A percentile compares a stretch with the other conserved stretches of the same genome.
These are phyloP conservation scores for Amylostereum chailletii DNA, from an alignment of 1,284 basidiomycete genomes.

Conservation along the genomic window DNA sequence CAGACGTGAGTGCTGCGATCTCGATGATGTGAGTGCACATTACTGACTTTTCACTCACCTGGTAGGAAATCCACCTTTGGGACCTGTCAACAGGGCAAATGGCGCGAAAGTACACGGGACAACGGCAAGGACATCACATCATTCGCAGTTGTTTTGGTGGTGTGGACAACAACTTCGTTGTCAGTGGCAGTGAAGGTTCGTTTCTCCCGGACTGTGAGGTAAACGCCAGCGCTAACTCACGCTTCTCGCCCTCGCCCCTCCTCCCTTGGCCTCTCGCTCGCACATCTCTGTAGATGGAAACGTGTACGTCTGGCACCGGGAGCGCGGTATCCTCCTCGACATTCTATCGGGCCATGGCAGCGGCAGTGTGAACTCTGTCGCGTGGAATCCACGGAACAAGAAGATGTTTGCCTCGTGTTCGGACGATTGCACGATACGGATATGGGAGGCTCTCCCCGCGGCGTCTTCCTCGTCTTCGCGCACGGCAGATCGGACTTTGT, in stretches of 20 bases:
- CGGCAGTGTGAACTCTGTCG: conserved; percentile 91
- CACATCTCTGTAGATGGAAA: conserved; percentile 57
- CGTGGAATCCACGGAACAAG: conserved; percentile 87
- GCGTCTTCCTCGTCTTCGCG: conserved; percentile 10
- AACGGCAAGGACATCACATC: conserved; percentile 74
- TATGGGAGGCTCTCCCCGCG: conserved; percentile 65
- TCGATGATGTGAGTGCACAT: conserved; percentile 3
- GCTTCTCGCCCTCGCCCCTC: not conserved
- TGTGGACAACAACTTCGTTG: conserved; percentile 80
- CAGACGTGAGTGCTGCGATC: conserved; percentile 53
- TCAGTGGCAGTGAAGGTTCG: conserved; percentile 92
- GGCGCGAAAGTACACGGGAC: conserved; percentile 75
- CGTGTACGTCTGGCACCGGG: conserved; percentile 94
- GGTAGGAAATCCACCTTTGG: conserved; percentile 84
- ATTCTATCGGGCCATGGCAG: conserved; percentile 75
- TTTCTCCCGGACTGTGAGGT: conserved; percentile 3
- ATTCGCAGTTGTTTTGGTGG: conserved; percentile 94
- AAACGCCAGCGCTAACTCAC: not conserved
- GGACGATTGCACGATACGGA: conserved; percentile 78
- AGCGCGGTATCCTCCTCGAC: conserved; percentile 77
- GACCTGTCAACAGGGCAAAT: conserved; percentile 65
- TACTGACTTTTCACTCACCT: conserved; percentile 9
- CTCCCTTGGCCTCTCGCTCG: conserved; percentile 2
- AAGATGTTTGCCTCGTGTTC: conserved; percentile 92
- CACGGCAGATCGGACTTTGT: conserved; percentile 10